Evolutionary conservation across 208 protist genomes (phyloP), one percentile per base, ranked within the genome.

Genomic region (Balamuthia mandrillaris): DNA sequence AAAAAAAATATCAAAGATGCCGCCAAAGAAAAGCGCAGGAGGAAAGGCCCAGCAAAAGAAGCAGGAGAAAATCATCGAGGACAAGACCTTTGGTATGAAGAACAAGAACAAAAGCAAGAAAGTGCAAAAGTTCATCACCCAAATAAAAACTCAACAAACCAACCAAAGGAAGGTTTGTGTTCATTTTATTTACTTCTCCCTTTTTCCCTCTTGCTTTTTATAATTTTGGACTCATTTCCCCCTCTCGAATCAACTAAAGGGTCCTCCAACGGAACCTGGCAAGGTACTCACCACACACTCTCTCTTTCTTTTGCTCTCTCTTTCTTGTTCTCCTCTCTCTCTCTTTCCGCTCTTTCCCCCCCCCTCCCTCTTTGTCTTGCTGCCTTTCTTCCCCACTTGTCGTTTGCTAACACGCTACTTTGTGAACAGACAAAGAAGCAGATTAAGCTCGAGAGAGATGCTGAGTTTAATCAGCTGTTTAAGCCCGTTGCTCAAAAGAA

Each of bases 81-180:
- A 94, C 51, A 92, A 93, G 87, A 94, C 92, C 31, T 94, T 94
- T 78, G 92, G 92, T 68, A 45, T 94, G n/a, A 94, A 94, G 85
- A 94, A 94, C 82, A 94, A 94, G 54, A 93, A 93, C 65, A 94
- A 94, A 78, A 85, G 77, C 61, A 91, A 89, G 61, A 94, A 90
- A 37, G 63, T 86, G 60, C 60, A 85, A 31, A 31, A 84, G 72
- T 89, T 82, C 41, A 70, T 83, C 18, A 39, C 37, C 3, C 16
- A 35, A 1, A 41, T 83, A 7, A 83, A 65, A 31, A 83, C 0
- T 39, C 77, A 83, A 31, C 77, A 83, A 31, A 70, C 45, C 0
- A 42, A 10, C 2, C 63, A 74, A 4, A 74, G 63, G 41, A 21
- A 52, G 3, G 37, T 1, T 10, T 35, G 63, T 42, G 35, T 35